phyloP scores from a whole-genome alignment of 2,329 filamentous ascomycete species.

The Westerdykella aurantiaca region DNA sequence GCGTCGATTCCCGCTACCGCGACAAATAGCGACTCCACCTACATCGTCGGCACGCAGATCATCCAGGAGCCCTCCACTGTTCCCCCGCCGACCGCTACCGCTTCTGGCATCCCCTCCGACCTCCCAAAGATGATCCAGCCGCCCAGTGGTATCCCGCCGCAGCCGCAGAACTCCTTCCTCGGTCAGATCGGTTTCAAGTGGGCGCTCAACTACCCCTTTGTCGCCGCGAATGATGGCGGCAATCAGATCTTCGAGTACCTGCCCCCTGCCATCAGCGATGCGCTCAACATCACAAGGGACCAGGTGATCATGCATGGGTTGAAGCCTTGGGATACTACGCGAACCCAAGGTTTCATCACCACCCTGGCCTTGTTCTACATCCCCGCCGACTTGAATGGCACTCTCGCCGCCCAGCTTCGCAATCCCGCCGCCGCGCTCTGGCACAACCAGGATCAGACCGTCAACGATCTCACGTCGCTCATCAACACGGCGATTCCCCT shows the following conservation, averaged over 20 bases:
- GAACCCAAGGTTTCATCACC: slow-evolving; percentile 68
- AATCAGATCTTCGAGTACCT: slow-evolving; percentile 80
- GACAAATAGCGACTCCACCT: slow-evolving; percentile 41
- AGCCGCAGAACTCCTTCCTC: slow-evolving; percentile 59
- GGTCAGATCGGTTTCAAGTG: slow-evolving; percentile 83
- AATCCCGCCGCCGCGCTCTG: slow-evolving; percentile 70
- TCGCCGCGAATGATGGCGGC: slow-evolving; percentile 65
- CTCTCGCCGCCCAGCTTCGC: slow-evolving; percentile 63
- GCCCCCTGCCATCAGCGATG: slow-evolving; percentile 64
- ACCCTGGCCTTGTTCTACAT: slow-evolving; percentile 59
- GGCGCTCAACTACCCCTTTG: slow-evolving; percentile 77
- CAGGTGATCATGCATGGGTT: slow-evolving; percentile 65
- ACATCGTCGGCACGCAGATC: slow-evolving; percentile 57
- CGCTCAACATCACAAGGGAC: slow-evolving; percentile 45
- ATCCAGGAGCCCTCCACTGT: slow-evolving; percentile 50
- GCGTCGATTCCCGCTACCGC: slow-evolving; percentile 44
- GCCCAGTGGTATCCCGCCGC: slow-evolving; percentile 50
- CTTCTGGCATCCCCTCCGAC: slow-evolving; percentile 55
- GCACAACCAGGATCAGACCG: slow-evolving; percentile 59
- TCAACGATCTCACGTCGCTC: slow-evolving; percentile 67
- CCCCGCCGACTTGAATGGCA: slow-evolving; percentile 43
- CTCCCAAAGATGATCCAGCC: slow-evolving; percentile 72
- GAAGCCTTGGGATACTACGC: slow-evolving; percentile 67
- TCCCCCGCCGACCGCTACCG: slow-evolving; percentile 40
- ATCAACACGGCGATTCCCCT: slow-evolving; percentile 81